Evolutionary conservation across 2,329 filamentous ascomycete species (phyloP).

Genomic region (Aspergillus spinulosporus): DNA sequence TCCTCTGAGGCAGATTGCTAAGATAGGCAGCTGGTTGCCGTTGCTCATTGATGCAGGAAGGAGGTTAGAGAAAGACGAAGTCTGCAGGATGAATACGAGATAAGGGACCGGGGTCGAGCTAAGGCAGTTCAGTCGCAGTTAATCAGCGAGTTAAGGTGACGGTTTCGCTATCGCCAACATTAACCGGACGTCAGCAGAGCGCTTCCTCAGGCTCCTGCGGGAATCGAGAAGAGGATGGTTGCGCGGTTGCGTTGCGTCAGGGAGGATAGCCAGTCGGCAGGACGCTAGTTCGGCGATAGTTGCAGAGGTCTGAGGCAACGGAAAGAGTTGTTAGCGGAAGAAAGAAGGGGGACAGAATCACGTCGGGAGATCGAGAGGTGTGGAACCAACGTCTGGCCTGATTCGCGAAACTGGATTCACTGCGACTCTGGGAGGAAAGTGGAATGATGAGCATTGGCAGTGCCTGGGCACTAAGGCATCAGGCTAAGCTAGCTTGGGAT

Average conservation of each 20-base stretch:
- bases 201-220: conserved; percentile 20
- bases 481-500: conserved; percentile 12
- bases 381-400: conserved; percentile 14
- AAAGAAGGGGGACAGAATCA: conserved; percentile 21
- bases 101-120: conserved; percentile 17
- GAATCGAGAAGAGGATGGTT: conserved; percentile 24
- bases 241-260: conserved; percentile 17
- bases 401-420: conserved; percentile 3
- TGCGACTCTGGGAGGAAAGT: not conserved
- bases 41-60: conserved; percentile 16
- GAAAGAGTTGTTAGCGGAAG: conserved; percentile 8
- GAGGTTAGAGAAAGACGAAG: conserved; percentile 14
- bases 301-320: conserved; percentile 17
- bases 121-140: not conserved
- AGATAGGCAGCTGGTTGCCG: conserved; percentile 3
- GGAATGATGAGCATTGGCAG: conserved; percentile 15
- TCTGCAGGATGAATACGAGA: conserved; percentile 14
- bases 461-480: conserved; percentile 26
- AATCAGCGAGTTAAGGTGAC: conserved; percentile 16
- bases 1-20: conserved; percentile 18
- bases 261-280: conserved; percentile 17
- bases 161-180: conserved; percentile 22
- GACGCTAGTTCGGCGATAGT: conserved; percentile 23
- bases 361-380: conserved; percentile 28
- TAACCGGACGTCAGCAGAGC: conserved; percentile 8